phyloP scores from a whole-genome alignment of 2,329 filamentous ascomycete genomes.

The Claviceps sp. region DNA sequence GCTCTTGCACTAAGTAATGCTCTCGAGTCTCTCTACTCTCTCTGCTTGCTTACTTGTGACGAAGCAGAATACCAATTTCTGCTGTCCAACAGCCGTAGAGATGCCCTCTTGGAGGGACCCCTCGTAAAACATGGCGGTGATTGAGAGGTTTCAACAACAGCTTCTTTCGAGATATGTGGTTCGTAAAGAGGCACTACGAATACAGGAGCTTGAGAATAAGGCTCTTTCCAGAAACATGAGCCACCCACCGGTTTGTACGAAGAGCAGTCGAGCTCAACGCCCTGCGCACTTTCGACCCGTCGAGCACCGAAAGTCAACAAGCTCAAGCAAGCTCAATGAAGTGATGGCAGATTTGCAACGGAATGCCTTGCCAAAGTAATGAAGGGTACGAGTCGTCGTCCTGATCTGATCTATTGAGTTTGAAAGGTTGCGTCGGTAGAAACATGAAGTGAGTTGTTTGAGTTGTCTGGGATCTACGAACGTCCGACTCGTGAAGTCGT shows the following conservation, averaged over 20 bases:
- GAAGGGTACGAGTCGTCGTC: not conserved
- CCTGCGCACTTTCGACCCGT: too few relatives aligned
- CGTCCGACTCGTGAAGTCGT: not conserved
- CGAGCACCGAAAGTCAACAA: too few relatives aligned
- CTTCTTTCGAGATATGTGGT: too few relatives aligned
- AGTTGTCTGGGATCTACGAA: too few relatives aligned
- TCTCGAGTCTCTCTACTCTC: not conserved
- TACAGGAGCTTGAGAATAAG: too few relatives aligned
- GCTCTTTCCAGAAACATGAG: too few relatives aligned
- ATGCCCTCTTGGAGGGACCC: slow-evolving; percentile 76
- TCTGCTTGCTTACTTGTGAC: slow-evolving; percentile 48
- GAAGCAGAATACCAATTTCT: slow-evolving; percentile 75
- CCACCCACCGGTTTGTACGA: too few relatives aligned
- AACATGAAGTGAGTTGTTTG: too few relatives aligned
- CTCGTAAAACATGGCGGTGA: slow-evolving; percentile 57
- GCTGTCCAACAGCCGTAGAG: slow-evolving; percentile 55
- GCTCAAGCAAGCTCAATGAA: not conserved
- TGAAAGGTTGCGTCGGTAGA: too few relatives aligned
- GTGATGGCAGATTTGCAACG: not conserved
- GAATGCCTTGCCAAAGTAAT: not conserved
- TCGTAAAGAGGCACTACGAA: too few relatives aligned
- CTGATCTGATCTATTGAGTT: too few relatives aligned
- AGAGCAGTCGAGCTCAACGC: too few relatives aligned
- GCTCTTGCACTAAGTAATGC: not conserved
- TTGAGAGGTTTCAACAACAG: not conserved